Conservation (phyloP, 345 rosid genomes). For the Gossypium turneri region DNA sequence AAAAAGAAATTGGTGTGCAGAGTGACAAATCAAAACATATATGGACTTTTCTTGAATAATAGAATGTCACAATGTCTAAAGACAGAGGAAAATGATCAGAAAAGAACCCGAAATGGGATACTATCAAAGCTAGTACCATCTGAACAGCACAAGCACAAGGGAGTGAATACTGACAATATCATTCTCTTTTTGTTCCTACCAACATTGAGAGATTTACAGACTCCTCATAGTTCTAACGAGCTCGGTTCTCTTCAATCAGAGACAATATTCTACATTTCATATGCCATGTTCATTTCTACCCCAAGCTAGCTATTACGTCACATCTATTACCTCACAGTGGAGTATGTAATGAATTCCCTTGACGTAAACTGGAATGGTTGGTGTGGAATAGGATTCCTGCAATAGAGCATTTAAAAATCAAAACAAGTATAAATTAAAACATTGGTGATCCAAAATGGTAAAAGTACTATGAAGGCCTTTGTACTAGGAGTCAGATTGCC, state of each 20-base stretch:
- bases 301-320: not conserved
- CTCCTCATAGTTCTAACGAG: not conserved
- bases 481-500: no score
- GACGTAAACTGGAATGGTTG: constrained; percentile 90
- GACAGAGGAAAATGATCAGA: not conserved
- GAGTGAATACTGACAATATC: not conserved
- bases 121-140: not conserved
- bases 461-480: no score
- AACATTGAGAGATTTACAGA: not conserved
- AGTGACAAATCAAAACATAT: not conserved
- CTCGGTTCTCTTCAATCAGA: not conserved
- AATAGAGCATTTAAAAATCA: constrained; percentile 5
- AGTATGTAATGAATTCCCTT: constrained; percentile 67
- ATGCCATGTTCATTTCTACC: constrained; percentile 1
- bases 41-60: not conserved
- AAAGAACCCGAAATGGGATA: not conserved
- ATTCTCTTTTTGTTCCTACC: not conserved
- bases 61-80: not conserved
- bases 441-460: not conserved
- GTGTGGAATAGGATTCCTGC: constrained; percentile 54
- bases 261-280: not conserved
- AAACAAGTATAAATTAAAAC: not conserved
- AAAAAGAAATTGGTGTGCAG: not conserved
- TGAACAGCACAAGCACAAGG: constrained; percentile 5
- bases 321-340: constrained; percentile 54